Percentiles rank a stretch among this genome's conserved stretches.
Evolutionary conservation across 2,329 filamentous ascomycete genomes (phyloP).

Genomic region (Fusarium miscanthi): DNA sequence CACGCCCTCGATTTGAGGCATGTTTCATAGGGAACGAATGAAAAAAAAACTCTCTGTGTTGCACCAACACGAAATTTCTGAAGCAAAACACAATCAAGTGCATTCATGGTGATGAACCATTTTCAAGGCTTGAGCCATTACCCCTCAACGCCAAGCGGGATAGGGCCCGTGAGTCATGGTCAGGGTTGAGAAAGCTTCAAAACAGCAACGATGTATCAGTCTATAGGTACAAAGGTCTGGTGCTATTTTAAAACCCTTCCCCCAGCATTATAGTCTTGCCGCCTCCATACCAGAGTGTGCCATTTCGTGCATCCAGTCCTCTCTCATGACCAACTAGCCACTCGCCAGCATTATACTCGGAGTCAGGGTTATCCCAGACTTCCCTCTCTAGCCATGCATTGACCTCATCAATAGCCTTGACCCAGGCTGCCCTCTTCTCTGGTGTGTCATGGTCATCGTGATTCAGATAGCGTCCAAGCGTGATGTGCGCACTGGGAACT

Average conservation of each 20-base stretch:
- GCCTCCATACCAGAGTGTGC: constrained; percentile 87
- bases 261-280: constrained; percentile 75
- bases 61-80: constrained; percentile 34
- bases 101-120: constrained; percentile 4
- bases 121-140: constrained; percentile 8
- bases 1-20: constrained; percentile 57
- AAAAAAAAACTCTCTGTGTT: constrained; percentile 48
- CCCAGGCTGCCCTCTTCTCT: constrained; percentile 70
- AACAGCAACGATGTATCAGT: constrained; percentile 17
- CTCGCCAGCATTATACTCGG: constrained; percentile 68
- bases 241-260: constrained; percentile 65
- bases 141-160: constrained; percentile 4
- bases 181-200: constrained; percentile 10
- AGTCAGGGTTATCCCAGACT: constrained; percentile 71
- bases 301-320: constrained; percentile 80
- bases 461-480: constrained; percentile 82
- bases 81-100: constrained; percentile 12
- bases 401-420: constrained; percentile 77
- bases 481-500: constrained; percentile 90
- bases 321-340: constrained; percentile 91
- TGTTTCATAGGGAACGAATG: constrained; percentile 59
- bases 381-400: constrained; percentile 79
- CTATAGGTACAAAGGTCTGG: constrained; percentile 25
- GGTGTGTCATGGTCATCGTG: constrained; percentile 71
- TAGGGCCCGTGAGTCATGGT: constrained; percentile 1